Evolutionary conservation across 1,284 basidiomycete species (phyloP).

Genomic region (Erythrobasidium hasegawianum): DNA sequence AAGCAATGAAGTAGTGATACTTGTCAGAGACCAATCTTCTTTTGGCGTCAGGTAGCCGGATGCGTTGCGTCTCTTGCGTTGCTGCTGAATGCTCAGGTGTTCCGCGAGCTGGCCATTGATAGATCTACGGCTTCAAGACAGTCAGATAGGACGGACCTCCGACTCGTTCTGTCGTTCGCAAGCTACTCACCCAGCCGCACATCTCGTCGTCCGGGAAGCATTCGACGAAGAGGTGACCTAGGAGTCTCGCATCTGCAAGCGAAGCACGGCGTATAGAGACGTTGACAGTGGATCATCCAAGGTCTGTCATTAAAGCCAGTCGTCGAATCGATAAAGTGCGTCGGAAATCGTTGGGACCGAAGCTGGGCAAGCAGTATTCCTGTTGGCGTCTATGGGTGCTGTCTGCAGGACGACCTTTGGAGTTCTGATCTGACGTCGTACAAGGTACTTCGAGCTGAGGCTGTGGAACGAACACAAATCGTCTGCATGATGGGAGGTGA

Average conservation of each 20-base stretch:
- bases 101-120: neutral
- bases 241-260: neutral
- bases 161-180: neutral
- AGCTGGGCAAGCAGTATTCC: neutral
- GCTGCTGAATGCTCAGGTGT: neutral
- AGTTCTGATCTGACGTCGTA: too few relatives aligned
- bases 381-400: neutral
- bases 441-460: too few relatives aligned
- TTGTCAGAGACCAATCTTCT: neutral
- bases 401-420: neutral
- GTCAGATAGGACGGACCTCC: neutral
- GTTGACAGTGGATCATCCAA: neutral
- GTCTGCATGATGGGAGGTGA: too few relatives aligned
- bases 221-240: neutral
- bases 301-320: too few relatives aligned
- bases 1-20: neutral
- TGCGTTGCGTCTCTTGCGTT: neutral
- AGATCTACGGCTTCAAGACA: neutral
- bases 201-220: neutral
- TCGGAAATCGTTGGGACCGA: neutral
- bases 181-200: neutral
- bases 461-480: too few relatives aligned
- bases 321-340: too few relatives aligned
- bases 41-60: neutral
- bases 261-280: neutral